A percentile compares a stretch with the other conserved stretches of the same genome.
Evolutionary conservation across 2,329 filamentous ascomycete species (phyloP).

Genomic region (Neofusicoccum parvum): DNA sequence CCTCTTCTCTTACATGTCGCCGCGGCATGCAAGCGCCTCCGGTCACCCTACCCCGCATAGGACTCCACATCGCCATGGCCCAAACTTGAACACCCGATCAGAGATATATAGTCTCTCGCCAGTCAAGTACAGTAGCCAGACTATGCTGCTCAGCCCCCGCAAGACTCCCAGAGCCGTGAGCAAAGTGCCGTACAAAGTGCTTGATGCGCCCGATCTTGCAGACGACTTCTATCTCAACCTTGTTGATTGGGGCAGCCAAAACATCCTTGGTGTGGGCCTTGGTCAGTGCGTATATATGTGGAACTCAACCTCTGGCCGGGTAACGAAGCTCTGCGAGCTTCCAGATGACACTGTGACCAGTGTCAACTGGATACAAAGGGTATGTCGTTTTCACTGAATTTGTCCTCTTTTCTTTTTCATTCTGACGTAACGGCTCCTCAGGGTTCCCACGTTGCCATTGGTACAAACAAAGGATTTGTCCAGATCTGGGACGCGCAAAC

Average conservation of each 20-base stretch:
- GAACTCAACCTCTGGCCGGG: slow-evolving; percentile 88
- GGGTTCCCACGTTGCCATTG: slow-evolving; percentile 93
- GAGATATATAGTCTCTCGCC: slow-evolving; percentile 96
- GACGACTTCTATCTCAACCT: slow-evolving; percentile 98
- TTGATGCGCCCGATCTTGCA: slow-evolving; percentile 92
- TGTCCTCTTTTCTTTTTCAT: neutral
- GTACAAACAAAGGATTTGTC: slow-evolving; percentile 89
- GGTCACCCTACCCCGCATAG: slow-evolving; percentile 87
- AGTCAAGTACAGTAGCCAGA: slow-evolving; percentile 88
- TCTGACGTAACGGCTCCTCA: slow-evolving; percentile 29
- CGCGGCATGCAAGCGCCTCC: slow-evolving; percentile 58
- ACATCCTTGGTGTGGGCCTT: slow-evolving; percentile 88
- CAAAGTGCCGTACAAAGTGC: slow-evolving; percentile 96
- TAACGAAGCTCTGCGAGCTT: slow-evolving; percentile 91
- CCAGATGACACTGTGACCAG: slow-evolving; percentile 94
- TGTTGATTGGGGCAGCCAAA: slow-evolving; percentile 96
- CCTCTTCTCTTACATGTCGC: slow-evolving; percentile 87
- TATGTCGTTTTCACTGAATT: slow-evolving; percentile 35
- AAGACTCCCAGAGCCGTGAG: slow-evolving; percentile 87
- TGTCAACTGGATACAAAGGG: slow-evolving; percentile 95
- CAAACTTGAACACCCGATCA: slow-evolving; percentile 84
- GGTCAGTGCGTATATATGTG: slow-evolving; percentile 97
- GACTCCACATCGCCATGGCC: slow-evolving; percentile 84
- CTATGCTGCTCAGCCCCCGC: slow-evolving; percentile 86
- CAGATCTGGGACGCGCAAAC: slow-evolving; percentile 97